Base-by-base conservation (phyloP, 2,329 filamentous ascomycete species). In the Cladobotryum mycophilum region DNA sequence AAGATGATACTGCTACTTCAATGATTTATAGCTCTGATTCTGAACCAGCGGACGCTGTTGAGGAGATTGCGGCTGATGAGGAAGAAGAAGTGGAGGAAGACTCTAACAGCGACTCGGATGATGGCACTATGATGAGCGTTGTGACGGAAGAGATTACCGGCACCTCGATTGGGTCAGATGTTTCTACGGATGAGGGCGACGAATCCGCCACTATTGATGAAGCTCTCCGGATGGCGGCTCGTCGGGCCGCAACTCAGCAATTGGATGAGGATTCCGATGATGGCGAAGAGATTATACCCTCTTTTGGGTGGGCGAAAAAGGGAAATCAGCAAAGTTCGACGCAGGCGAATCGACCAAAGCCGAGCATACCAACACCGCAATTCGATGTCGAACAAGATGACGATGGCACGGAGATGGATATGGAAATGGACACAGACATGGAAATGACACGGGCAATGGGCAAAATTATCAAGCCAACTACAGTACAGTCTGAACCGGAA, bases 111-210 rank as follows among this genome's bases (percentile, higher is more conserved):
- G 79, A 86, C 55, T 85, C 88, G 41, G 84, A 85, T 45, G 86
- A 88, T 56, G 86, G 83, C 30, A 91, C 88, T 1, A 85, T 88
- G 67, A 89, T 91, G 83, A 92, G 85, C 35, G 73, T 95, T 41
- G 88, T 92, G 53, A 76, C 88, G 15, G 88, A 93, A 51, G 87
- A 91, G 58, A 79, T 85, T 55, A 89, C 86, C 2, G 81, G 81
- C 33, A 84, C 81, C 22, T 87, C 86, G 14, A 71, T 81, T 41
- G 79, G 76, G 41, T 87, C 86, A 9, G 74, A 76, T 2, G 78
- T 79, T 36, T 75, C 69, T 45, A 75, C 75, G 25, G 84, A 80
- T 15, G 81, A 81, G 15, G 86, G 84, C 3, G 67, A 64, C 47
- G 88, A 87, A 6, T 90, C 84, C 56, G 83, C 81, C 20, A 82